phyloP scores from a whole-genome alignment of 2,329 filamentous ascomycete species.

The Phialemoniopsis sp. region DNA sequence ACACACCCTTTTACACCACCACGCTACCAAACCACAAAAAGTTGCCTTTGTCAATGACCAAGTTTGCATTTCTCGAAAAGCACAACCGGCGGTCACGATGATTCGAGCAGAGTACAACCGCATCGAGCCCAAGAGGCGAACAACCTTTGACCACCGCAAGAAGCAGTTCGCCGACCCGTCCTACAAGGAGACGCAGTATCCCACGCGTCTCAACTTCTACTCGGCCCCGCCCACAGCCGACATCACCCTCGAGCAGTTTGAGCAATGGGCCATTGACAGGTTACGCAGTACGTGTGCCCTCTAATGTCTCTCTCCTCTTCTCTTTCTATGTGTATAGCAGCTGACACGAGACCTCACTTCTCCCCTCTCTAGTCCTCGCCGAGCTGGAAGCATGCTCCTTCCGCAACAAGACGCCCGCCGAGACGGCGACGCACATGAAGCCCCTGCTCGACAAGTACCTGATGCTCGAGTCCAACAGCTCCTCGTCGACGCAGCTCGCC shows the following conservation, averaged over 20 bases:
- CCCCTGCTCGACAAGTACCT: slow-evolving; percentile 84
- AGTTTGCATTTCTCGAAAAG: too few relatives aligned
- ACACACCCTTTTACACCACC: too few relatives aligned
- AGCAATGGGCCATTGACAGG: slow-evolving; percentile 96
- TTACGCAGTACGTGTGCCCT: slow-evolving; percentile 59
- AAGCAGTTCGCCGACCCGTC: slow-evolving; percentile 77
- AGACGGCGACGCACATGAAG: slow-evolving; percentile 80
- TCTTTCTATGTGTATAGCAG: not conserved
- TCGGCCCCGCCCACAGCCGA: slow-evolving; percentile 82
- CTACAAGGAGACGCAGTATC: slow-evolving; percentile 77
- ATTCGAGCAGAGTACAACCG: slow-evolving; percentile 47
- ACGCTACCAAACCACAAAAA: not conserved
- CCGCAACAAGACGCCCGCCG: slow-evolving; percentile 79
- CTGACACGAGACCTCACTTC: not conserved
- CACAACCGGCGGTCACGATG: slow-evolving; percentile 25
- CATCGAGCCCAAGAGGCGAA: slow-evolving; percentile 68
- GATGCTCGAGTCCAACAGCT: slow-evolving; percentile 72
- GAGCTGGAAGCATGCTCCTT: slow-evolving; percentile 94
- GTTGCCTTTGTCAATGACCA: not conserved
- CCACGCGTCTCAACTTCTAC: slow-evolving; percentile 90
- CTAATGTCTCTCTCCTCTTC: not conserved
- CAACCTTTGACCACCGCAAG: slow-evolving; percentile 74
- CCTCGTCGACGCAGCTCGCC: slow-evolving; percentile 52
- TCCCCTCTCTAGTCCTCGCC: slow-evolving; percentile 59
- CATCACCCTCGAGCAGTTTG: slow-evolving; percentile 94